A percentile compares a stretch with the other conserved stretches of the same genome.
These are phyloP conservation scores for Boletus insuetus DNA, from an alignment of 768 basidiomycete genomes.

Conservation along the genomic window DNA sequence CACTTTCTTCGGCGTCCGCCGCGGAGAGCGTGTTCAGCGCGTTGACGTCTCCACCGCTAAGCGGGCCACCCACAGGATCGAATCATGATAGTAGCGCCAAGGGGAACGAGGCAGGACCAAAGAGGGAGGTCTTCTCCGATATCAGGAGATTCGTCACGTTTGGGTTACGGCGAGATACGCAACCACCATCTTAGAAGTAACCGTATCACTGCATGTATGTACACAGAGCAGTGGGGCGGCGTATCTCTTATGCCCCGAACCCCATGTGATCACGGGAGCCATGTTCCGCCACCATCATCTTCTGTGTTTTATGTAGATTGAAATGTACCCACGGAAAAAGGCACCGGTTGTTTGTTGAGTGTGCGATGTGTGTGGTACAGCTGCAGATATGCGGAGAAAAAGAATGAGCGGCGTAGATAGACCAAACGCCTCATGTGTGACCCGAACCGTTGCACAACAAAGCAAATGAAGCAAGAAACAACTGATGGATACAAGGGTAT, in stretches of 20 bases:
- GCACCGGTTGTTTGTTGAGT: not conserved
- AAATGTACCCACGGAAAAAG: not conserved
- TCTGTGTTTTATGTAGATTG: not conserved
- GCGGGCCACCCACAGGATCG: conserved; percentile 61
- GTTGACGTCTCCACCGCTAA: conserved; percentile 57
- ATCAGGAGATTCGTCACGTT: conserved; percentile 88
- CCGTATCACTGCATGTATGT: not conserved
- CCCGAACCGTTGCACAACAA: not conserved
- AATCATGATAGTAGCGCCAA: conserved; percentile 43
- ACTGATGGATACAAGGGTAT: conserved; percentile 15
- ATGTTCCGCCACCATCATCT: conserved; percentile 13
- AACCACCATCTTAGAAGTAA: conserved; percentile 21
- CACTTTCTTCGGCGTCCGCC: conserved; percentile 34
- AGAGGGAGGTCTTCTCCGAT: conserved; percentile 84
- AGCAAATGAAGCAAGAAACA: not conserved
- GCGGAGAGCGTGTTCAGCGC: conserved; percentile 59
- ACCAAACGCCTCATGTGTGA: conserved; percentile 1
- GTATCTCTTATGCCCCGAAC: no score
- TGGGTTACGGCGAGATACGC: conserved; percentile 73
- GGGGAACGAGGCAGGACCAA: conserved; percentile 44
- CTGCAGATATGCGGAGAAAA: conserved; percentile 6
- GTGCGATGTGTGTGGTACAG: conserved; percentile 19
- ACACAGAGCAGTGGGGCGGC: no score
- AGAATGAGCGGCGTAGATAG: not conserved
- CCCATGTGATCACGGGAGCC: no score